Evolutionary conservation across 176 grass and related monocot genomes (phyloP).

Genomic region (Carex kokanica): DNA sequence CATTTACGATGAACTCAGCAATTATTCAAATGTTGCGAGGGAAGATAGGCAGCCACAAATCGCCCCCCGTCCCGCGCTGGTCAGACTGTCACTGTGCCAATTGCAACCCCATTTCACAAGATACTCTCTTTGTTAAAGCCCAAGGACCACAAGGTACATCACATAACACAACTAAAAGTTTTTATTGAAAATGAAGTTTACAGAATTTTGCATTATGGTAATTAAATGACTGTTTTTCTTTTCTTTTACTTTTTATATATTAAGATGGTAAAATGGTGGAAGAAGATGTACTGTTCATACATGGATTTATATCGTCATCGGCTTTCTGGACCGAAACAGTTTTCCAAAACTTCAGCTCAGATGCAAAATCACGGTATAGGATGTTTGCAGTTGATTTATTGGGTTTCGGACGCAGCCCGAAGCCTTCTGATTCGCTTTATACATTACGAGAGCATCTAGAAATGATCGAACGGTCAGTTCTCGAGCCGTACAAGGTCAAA

Average conservation of each 20-base stretch:
- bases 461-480: slow-evolving; percentile 52
- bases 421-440: slow-evolving; percentile 52
- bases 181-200: background rate
- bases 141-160: slow-evolving; percentile 48
- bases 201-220: background rate
- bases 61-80: slow-evolving; percentile 61
- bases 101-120: slow-evolving; percentile 64
- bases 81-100: slow-evolving; percentile 88
- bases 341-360: slow-evolving; percentile 39
- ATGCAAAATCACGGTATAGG: slow-evolving; percentile 38
- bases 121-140: slow-evolving; percentile 82
- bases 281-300: slow-evolving; percentile 57
- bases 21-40: slow-evolving; percentile 74
- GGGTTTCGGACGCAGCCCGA: slow-evolving; percentile 51
- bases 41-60: slow-evolving; percentile 42
- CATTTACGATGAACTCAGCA: slow-evolving; percentile 62
- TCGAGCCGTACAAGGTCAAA: slow-evolving; percentile 37
- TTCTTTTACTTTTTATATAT: background rate
- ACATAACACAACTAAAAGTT: background rate
- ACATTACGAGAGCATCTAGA: slow-evolving; percentile 53
- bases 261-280: slow-evolving; percentile 35
- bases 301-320: slow-evolving; percentile 56
- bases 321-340: slow-evolving; percentile 57
- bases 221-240: too few relatives aligned
- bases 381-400: slow-evolving; percentile 52